phyloP scores from a whole-genome alignment of 2,329 filamentous ascomycete genomes.

The Fusarium tanahbumbuense region DNA sequence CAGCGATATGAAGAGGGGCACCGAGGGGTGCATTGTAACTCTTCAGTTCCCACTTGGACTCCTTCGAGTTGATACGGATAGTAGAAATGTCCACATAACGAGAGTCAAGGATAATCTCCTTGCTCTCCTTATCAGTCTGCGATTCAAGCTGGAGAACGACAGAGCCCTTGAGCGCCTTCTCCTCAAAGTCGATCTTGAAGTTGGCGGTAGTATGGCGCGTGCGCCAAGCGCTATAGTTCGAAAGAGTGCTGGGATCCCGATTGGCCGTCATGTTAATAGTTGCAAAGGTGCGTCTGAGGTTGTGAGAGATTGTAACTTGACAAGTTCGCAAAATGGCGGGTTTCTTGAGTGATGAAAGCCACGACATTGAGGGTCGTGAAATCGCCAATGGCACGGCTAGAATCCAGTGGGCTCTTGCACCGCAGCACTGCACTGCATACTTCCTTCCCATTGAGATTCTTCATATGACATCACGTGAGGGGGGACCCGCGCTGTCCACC shows the following conservation, averaged over 20 bases:
- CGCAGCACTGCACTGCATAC: background rate
- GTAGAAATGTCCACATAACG: slow-evolving; percentile 80
- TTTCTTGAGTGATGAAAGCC: slow-evolving; percentile 46
- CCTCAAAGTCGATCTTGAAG: slow-evolving; percentile 85
- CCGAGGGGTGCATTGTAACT: slow-evolving; percentile 79
- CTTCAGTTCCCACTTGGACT: slow-evolving; percentile 75
- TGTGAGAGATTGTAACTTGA: slow-evolving; percentile 41
- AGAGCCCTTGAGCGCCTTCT: slow-evolving; percentile 79
- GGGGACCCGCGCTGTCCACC: slow-evolving; percentile 9
- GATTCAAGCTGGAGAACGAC: slow-evolving; percentile 82
- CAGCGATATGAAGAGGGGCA: slow-evolving; percentile 73
- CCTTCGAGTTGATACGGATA: slow-evolving; percentile 75
- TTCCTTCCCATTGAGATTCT: slow-evolving; percentile 23
- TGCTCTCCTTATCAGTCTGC: slow-evolving; percentile 76
- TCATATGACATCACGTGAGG: slow-evolving; percentile 36
- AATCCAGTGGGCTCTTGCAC: slow-evolving; percentile 25
- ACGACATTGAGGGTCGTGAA: slow-evolving; percentile 43
- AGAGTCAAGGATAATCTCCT: slow-evolving; percentile 88
- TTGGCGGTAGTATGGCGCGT: slow-evolving; percentile 86
- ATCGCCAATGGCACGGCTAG: slow-evolving; percentile 28
- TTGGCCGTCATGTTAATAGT: slow-evolving; percentile 48
- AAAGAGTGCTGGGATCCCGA: slow-evolving; percentile 88
- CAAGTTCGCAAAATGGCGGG: slow-evolving; percentile 41
- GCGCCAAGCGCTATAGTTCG: slow-evolving; percentile 90
- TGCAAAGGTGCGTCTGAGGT: slow-evolving; percentile 47